A percentile compares a stretch with the other conserved stretches of the same genome.
Evolutionary conservation across 225 moss, liverwort and hornwort genomes (phyloP).

Genomic region (Neckera pumila): DNA sequence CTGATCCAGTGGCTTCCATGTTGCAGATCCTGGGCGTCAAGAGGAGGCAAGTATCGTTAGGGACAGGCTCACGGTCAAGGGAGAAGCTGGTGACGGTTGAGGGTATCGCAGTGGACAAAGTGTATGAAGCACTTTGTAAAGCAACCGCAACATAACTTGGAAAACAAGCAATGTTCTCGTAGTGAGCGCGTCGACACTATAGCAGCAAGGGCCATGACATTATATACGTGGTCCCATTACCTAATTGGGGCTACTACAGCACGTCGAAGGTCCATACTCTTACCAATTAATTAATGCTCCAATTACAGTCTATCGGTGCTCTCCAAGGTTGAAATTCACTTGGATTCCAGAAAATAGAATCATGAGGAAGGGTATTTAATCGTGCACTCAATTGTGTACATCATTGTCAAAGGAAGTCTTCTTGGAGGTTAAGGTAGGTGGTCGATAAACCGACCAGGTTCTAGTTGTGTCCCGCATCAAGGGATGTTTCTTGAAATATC

Average conservation of each 20-base stretch:
- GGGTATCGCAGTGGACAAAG: slow-evolving; percentile 28
- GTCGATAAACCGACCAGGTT: too few relatives aligned
- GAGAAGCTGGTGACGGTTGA: slow-evolving; percentile 52
- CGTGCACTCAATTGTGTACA: neutral
- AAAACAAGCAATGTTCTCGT: neutral
- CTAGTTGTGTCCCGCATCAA: too few relatives aligned
- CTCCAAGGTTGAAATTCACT: neutral
- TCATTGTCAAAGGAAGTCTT: neutral
- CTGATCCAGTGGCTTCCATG: neutral
- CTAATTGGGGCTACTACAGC: neutral
- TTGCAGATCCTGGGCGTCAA: slow-evolving; percentile 43
- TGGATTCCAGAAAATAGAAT: neutral
- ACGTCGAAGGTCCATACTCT: neutral
- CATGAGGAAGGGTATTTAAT: neutral
- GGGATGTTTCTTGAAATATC: too few relatives aligned
- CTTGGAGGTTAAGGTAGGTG: neutral
- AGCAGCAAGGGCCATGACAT: neutral
- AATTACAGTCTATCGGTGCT: neutral
- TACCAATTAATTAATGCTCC: neutral
- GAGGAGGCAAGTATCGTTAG: slow-evolving; percentile 45
- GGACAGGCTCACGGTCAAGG: slow-evolving; percentile 50
- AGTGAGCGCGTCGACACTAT: neutral
- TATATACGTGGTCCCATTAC: too few relatives aligned
- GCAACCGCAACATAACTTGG: neutral
- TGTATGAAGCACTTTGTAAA: slow-evolving; percentile 22